These are phyloP conservation scores for Dendrobium officinale DNA, from an alignment of 106 monocot species.

Conservation along the genomic window DNA sequence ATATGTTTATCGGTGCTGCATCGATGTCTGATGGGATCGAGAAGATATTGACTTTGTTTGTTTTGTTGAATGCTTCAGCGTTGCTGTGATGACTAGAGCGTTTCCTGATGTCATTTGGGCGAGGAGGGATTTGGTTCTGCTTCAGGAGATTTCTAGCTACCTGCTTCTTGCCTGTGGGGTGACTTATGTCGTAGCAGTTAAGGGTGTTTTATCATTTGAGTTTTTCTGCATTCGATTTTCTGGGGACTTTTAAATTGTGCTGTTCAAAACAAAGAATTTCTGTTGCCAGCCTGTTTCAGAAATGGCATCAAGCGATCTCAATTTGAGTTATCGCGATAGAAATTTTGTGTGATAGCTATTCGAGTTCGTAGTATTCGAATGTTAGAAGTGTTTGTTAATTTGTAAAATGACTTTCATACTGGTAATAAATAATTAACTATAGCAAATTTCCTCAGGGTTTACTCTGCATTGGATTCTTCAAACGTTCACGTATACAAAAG, in stretches of 20 bases:
- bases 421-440: not conserved
- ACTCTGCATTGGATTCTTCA: slow-evolving; percentile 73
- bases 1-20: not conserved
- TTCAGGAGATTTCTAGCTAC: slow-evolving; percentile 87
- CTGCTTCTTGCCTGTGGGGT: slow-evolving; percentile 86
- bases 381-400: not conserved
- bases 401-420: not conserved
- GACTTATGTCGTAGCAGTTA: slow-evolving; percentile 62
- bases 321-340: not conserved
- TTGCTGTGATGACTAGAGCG: slow-evolving; percentile 95
- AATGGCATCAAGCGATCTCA: not conserved
- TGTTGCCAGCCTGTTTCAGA: not conserved
- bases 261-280: not conserved
- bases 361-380: not conserved
- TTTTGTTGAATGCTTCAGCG: slow-evolving; percentile 31
- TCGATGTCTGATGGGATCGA: not conserved
- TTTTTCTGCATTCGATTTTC: not conserved
- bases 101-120: slow-evolving; percentile 50
- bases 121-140: slow-evolving; percentile 42
- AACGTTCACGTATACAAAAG: slow-evolving; percentile 59
- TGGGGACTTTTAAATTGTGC: not conserved
- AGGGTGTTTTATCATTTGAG: slow-evolving; percentile 12
- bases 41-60: not conserved
- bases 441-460: slow-evolving; percentile 45
- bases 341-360: not conserved